These are phyloP conservation scores for Yamadazyma oceani DNA, from an alignment of 1,139 yeast genomes.

Conservation along the genomic window DNA sequence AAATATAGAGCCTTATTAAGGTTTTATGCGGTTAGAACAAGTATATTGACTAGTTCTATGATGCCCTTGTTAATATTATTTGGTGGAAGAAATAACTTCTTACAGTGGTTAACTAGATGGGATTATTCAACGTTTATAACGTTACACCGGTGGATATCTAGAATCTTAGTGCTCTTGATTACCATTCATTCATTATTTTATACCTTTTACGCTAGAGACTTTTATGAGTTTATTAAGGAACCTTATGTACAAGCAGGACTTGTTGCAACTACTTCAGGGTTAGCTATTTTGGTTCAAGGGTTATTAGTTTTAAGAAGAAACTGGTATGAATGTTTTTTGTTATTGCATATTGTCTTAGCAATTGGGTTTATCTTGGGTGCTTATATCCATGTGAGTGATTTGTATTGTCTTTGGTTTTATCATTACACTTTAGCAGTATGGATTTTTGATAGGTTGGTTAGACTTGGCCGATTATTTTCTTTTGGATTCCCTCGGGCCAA, in stretches of 20 bases:
- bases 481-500: slow-evolving; percentile 56
- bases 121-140: slow-evolving; percentile 58
- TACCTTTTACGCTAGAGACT: slow-evolving; percentile 13
- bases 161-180: slow-evolving; percentile 43
- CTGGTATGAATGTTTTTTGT: slow-evolving; percentile 64
- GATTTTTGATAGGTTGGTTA: slow-evolving; percentile 56
- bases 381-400: slow-evolving; percentile 57
- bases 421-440: slow-evolving; percentile 60
- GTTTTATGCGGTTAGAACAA: slow-evolving; percentile 56
- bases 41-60: slow-evolving; percentile 53
- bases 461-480: slow-evolving; percentile 45
- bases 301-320: slow-evolving; percentile 50
- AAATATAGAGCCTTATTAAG: slow-evolving; percentile 20
- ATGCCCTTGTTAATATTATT: slow-evolving; percentile 54
- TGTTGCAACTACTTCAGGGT: slow-evolving; percentile 38
- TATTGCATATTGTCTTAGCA: slow-evolving; percentile 60
- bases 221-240: slow-evolving; percentile 16
- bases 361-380: slow-evolving; percentile 54
- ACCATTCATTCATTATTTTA: slow-evolving; percentile 42
- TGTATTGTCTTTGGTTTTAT: slow-evolving; percentile 51
- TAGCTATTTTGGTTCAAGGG: slow-evolving; percentile 48
- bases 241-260: slow-evolving; percentile 48
- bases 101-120: slow-evolving; percentile 59
- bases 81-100: slow-evolving; percentile 63
- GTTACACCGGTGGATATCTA: slow-evolving; percentile 60